These are phyloP conservation scores for Teratosphaeria pseudoeucalypti DNA, from an alignment of 2,329 filamentous ascomycete genomes.

Conservation along the genomic window DNA sequence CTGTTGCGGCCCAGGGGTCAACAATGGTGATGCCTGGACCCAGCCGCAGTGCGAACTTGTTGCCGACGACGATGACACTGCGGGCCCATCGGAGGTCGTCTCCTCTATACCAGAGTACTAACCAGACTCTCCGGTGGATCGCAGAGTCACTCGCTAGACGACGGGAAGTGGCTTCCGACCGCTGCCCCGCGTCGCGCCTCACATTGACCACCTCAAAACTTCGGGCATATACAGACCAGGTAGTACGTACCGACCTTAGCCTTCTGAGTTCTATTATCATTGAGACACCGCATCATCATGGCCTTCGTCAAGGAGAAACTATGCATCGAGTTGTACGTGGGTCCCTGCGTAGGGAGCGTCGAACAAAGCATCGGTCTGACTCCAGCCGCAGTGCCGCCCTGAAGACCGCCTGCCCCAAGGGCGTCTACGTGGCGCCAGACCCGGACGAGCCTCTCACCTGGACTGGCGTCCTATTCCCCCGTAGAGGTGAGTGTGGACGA, in stretches of 20 bases:
- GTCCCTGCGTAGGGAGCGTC: not conserved
- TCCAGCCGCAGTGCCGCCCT: constrained; percentile 14
- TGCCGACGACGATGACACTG: too few species aligned
- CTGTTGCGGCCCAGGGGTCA: too few species aligned
- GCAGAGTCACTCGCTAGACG: not conserved
- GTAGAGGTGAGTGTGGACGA: constrained; percentile 52
- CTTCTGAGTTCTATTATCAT: not conserved
- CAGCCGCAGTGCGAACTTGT: too few species aligned
- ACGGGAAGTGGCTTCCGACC: not conserved
- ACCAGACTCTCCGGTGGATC: not conserved
- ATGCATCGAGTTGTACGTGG: constrained; percentile 66
- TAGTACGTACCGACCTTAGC: too few species aligned
- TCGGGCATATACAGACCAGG: too few species aligned
- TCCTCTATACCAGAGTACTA: not conserved
- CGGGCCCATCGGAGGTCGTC: too few species aligned
- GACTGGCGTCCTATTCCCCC: constrained; percentile 86
- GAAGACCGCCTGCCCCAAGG: constrained; percentile 62
- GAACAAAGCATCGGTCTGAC: constrained; percentile 1
- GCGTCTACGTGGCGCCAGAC: constrained; percentile 75
- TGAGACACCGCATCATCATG: not conserved
- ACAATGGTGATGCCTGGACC: not conserved
- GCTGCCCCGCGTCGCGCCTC: not conserved
- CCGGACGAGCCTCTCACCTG: constrained; percentile 73
- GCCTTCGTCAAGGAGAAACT: constrained; percentile 62
- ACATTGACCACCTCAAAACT: not conserved